A percentile compares a stretch with the other conserved stretches of the same genome.
phyloP scores from a whole-genome alignment of 2,329 filamentous ascomycete genomes.

The Sclerotinia sclerotiorum region DNA sequence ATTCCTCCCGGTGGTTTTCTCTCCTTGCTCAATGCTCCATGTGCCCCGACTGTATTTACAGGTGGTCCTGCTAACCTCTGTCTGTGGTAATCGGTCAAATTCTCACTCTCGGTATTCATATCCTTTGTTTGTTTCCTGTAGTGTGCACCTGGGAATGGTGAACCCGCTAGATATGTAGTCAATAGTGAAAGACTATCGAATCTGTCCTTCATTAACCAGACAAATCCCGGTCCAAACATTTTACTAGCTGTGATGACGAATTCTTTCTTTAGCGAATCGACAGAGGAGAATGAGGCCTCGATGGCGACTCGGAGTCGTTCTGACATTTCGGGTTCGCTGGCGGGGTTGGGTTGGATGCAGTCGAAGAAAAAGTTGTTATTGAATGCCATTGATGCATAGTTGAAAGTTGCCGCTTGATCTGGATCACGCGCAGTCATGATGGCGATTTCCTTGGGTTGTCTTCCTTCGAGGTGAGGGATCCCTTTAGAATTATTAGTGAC shows the following conservation, averaged over 20 bases:
- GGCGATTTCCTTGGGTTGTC: slow-evolving; percentile 61
- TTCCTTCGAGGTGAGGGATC: slow-evolving; percentile 7
- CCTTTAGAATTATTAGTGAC: slow-evolving; percentile 8
- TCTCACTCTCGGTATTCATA: slow-evolving; percentile 60
- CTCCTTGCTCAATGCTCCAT: slow-evolving; percentile 35
- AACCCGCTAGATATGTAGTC: slow-evolving; percentile 87
- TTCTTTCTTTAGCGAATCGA: slow-evolving; percentile 78
- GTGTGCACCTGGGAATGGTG: slow-evolving; percentile 82
- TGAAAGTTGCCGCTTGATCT: slow-evolving; percentile 77
- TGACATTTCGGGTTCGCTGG: slow-evolving; percentile 45
- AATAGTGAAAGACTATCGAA: slow-evolving; percentile 62
- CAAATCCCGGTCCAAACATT: slow-evolving; percentile 97
- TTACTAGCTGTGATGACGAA: slow-evolving; percentile 76
- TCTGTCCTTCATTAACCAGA: slow-evolving; percentile 76
- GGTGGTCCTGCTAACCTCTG: slow-evolving; percentile 35
- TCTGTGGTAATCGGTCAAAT: slow-evolving; percentile 44
- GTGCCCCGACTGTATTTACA: slow-evolving; percentile 41
- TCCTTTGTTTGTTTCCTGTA: slow-evolving; percentile 67
- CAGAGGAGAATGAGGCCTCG: slow-evolving; percentile 71
- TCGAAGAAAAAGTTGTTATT: slow-evolving; percentile 87
- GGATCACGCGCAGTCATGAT: slow-evolving; percentile 78
- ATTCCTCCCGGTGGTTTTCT: slow-evolving; percentile 61
- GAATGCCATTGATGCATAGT: slow-evolving; percentile 93
- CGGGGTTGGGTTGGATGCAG: slow-evolving; percentile 48
- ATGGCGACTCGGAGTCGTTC: slow-evolving; percentile 61